These are phyloP conservation scores for Penicillium aurantiogriseum DNA, from an alignment of 2,329 filamentous ascomycete species.

Conservation along the genomic window DNA sequence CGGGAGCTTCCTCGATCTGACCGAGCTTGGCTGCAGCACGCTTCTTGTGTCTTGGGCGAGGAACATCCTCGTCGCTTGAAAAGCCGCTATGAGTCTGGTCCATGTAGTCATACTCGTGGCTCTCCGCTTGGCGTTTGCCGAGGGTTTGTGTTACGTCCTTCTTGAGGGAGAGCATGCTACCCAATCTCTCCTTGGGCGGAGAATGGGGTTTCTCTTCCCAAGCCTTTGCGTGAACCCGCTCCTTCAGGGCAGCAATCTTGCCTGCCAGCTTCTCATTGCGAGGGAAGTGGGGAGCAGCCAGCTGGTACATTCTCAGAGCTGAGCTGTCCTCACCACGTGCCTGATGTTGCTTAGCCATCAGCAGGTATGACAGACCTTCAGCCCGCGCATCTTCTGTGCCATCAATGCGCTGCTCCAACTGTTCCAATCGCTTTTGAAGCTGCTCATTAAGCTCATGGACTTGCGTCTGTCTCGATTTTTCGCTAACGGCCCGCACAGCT, in stretches of 20 bases:
- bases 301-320: slow-evolving; percentile 80
- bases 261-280: slow-evolving; percentile 70
- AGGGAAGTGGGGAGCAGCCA: slow-evolving; percentile 81
- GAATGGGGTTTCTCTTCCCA: slow-evolving; percentile 19
- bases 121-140: slow-evolving; percentile 31
- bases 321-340: slow-evolving; percentile 74
- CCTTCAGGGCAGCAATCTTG: slow-evolving; percentile 56
- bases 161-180: slow-evolving; percentile 37
- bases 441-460: slow-evolving; percentile 66
- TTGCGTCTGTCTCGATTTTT: slow-evolving; percentile 48
- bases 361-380: slow-evolving; percentile 77
- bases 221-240: slow-evolving; percentile 44
- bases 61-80: slow-evolving; percentile 34
- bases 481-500: slow-evolving; percentile 66
- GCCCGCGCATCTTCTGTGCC: slow-evolving; percentile 71
- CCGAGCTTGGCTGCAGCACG: slow-evolving; percentile 26
- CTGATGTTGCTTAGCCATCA: slow-evolving; percentile 91
- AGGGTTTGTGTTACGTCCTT: slow-evolving; percentile 26
- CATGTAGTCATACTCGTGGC: slow-evolving; percentile 35
- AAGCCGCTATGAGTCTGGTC: slow-evolving; percentile 22
- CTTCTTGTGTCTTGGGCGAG: slow-evolving; percentile 29
- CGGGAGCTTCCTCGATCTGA: slow-evolving; percentile 18
- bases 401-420: slow-evolving; percentile 82
- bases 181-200: slow-evolving; percentile 25
- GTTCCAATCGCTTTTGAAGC: slow-evolving; percentile 76